phyloP scores from a whole-genome alignment of 1,284 basidiomycete species.

The Prillingera fragicola region DNA sequence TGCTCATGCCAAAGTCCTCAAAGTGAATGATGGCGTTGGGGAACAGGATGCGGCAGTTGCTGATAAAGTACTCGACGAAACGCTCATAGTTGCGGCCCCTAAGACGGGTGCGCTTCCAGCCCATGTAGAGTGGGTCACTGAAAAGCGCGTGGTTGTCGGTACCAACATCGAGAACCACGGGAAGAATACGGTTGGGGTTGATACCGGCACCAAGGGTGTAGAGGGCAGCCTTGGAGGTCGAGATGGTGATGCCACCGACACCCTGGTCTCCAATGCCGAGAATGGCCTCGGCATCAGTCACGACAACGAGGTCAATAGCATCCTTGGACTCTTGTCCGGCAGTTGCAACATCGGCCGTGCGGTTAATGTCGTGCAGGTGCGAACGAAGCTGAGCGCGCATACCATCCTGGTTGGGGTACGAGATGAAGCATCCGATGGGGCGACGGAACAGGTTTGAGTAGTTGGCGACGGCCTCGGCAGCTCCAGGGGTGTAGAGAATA shows the following conservation, averaged over 20 bases:
- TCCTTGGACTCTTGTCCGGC: conserved; percentile 59
- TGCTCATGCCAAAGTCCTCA: conserved; percentile 54
- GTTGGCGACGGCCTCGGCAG: conserved; percentile 55
- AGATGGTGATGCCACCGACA: conserved; percentile 56
- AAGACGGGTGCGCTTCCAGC: conserved; percentile 49
- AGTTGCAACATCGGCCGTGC: conserved; percentile 62
- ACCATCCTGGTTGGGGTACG: conserved; percentile 59
- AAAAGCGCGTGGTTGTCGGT: conserved; percentile 61
- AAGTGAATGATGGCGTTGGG: conserved; percentile 49
- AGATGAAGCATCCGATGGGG: conserved; percentile 50
- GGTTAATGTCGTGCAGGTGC: conserved; percentile 46
- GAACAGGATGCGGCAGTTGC: conserved; percentile 48
- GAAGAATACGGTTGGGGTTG: conserved; percentile 61
- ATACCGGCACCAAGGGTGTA: conserved; percentile 78
- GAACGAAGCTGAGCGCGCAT: conserved; percentile 56
- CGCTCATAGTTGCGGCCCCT: conserved; percentile 48
- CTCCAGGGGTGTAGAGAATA: conserved; percentile 13
- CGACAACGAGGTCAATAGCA: conserved; percentile 62
- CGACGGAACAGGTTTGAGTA: conserved; percentile 77
- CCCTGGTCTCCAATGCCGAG: conserved; percentile 60
- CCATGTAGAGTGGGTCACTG: conserved; percentile 48
- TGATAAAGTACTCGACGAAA: too few species aligned
- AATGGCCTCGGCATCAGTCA: conserved; percentile 76
- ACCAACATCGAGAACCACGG: conserved; percentile 69
- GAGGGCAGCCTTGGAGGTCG: conserved; percentile 77